Base-by-base conservation (phyloP, 2,329 filamentous ascomycete genomes). In the Tolypocladium nubicola region DNA sequence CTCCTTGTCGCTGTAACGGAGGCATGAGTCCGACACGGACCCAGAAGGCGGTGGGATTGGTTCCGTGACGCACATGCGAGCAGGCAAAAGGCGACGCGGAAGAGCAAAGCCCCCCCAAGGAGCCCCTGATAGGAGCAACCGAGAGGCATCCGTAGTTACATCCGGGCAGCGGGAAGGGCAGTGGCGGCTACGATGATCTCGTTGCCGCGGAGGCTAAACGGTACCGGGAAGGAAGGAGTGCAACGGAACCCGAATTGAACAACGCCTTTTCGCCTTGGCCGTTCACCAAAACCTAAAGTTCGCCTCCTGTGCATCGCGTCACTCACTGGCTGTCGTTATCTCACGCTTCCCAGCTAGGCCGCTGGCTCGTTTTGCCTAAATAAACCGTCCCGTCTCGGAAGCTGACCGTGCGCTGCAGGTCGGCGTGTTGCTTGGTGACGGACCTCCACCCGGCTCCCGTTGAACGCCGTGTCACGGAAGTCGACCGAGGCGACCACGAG, bases 401-500 rank as follows among this genome's bases (percentile, higher is more conserved):
- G 53, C 55, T 60, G 55, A 45, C 59, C 59, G 59, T 47, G 58
- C 49, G 39, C 52, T 38, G 40, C 52, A 49, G 33, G 21, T 39
- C 26, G 55, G 30, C 16, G 13, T 55, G 26, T 21, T 47, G 23
- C 16, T 21, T 47, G 23, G 39, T 33, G 53, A 55, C 53, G 26
- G 26, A 38, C 41, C 30, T 43, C 33, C 30, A 35, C 37, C 49
- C 38, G 47, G 23, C 38, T 38, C 6, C 45, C 5, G 30, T 52
- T 35, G 33, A 45, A 47, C 33, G 45, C 50, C 55, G 35, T 45
- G 21, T 49, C 43, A 50, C 60, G 57, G 55, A 61, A 60, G 58
- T 60, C 57, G 58, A 55, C 60, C 57, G 58, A 60, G 55, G 55
- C 30, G 14, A 26, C 37, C 21, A n/a, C 45, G 19, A 49, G 45